phyloP scores from a whole-genome alignment of 306 rosid species.

The Sesbania bispinosa region DNA sequence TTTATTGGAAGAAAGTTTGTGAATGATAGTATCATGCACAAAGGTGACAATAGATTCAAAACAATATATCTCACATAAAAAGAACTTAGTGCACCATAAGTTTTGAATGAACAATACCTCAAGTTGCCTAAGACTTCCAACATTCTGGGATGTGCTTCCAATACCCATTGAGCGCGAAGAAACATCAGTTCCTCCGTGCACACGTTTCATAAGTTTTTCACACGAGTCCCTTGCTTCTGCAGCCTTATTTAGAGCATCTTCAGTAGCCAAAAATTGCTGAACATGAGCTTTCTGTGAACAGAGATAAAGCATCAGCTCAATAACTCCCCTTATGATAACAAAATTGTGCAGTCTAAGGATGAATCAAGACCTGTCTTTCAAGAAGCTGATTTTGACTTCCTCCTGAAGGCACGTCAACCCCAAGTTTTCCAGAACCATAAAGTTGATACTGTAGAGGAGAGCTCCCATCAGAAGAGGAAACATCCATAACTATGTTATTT shows the following conservation, averaged over 20 bases:
- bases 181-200: conserved; percentile 70
- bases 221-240: conserved; percentile 81
- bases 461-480: conserved; percentile 92
- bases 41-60: background rate
- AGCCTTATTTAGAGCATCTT: conserved; percentile 95
- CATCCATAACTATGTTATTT: conserved; percentile 88
- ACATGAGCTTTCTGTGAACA: conserved; percentile 90
- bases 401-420: conserved; percentile 80
- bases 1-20: background rate
- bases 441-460: conserved; percentile 94
- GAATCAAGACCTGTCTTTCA: conserved; percentile 85
- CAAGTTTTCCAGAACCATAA: conserved; percentile 84
- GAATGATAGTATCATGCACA: background rate
- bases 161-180: conserved; percentile 62
- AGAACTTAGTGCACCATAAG: background rate
- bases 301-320: conserved; percentile 16
- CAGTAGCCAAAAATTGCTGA: conserved; percentile 98
- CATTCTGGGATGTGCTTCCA: conserved; percentile 74
- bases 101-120: conserved; percentile 53
- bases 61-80: background rate
- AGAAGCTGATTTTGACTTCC: conserved; percentile 99
- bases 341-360: conserved; percentile 20
- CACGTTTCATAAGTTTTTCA: conserved; percentile 75
- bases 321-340: conserved; percentile 16
- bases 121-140: conserved; percentile 82